These are phyloP conservation scores for Lentinula sp. DNA, from an alignment of 768 basidiomycete species.

Conservation along the genomic window DNA sequence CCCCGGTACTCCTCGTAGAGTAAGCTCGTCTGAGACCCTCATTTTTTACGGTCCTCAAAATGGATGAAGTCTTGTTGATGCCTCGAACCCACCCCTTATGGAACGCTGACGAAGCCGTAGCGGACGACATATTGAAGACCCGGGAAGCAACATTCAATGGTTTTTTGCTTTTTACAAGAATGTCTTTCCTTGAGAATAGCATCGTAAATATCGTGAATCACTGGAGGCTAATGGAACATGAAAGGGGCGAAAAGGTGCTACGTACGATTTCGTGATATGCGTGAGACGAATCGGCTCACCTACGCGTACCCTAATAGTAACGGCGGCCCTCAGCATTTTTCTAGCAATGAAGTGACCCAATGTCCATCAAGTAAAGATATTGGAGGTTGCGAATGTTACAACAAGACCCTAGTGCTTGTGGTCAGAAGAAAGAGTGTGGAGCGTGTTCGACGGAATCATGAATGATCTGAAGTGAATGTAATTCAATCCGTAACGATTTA, in stretches of 20 bases:
- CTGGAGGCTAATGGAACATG: neutral
- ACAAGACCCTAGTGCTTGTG: neutral
- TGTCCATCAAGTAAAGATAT: neutral
- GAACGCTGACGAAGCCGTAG: conserved; percentile 42
- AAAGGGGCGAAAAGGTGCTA: neutral
- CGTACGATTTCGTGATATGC: conserved; percentile 5
- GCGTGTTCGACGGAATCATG: neutral
- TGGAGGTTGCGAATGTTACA: neutral
- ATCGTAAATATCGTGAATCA: neutral
- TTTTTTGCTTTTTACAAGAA: conserved; percentile 45
- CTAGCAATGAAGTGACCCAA: neutral
- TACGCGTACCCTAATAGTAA: neutral
- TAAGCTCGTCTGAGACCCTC: conserved; percentile 26
- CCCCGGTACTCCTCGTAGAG: conserved; percentile 29
- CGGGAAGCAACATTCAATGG: conserved; percentile 54
- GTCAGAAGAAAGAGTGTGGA: neutral
- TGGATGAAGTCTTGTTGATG: conserved; percentile 45
- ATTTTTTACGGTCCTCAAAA: conserved; percentile 39
- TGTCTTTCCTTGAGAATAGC: conserved; percentile 44
- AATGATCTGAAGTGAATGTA: too few species aligned
- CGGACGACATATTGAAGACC: conserved; percentile 45
- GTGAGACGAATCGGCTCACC: neutral
- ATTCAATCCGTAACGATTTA: too few species aligned
- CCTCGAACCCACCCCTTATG: conserved; percentile 48
- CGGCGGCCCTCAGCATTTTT: neutral